Conservation (phyloP, 768 basidiomycete species). For the Tulasnella sp. region DNA sequence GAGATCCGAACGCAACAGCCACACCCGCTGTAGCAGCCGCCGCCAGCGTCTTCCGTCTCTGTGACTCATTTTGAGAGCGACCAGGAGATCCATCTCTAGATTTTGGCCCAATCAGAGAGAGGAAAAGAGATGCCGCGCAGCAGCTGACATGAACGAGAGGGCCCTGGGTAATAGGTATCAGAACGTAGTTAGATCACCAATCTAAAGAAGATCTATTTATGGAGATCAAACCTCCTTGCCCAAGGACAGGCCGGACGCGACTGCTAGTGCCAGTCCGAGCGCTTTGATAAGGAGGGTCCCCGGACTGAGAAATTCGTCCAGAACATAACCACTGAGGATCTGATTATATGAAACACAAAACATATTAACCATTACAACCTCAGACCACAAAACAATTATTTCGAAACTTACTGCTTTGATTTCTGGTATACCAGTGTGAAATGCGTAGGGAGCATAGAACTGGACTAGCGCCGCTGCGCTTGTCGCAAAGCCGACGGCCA, state of each 20-base stretch:
- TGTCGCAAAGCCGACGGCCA: conserved; percentile 57
- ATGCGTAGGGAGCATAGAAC: conserved; percentile 61
- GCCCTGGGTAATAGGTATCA: conserved; percentile 34
- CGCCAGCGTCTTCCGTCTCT: conserved; percentile 68
- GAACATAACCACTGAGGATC: conserved; percentile 77
- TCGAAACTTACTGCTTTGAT: conserved; percentile 46
- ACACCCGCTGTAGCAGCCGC: conserved; percentile 81
- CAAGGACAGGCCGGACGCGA: conserved; percentile 73
- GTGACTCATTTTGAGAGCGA: conserved; percentile 23
- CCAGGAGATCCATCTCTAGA: neutral
- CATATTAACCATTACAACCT: neutral
- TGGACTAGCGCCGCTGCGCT: conserved; percentile 53
- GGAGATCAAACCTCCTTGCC: conserved; percentile 59
- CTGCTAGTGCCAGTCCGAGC: conserved; percentile 68
- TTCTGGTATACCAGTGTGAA: conserved; percentile 74
- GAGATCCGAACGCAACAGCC: conserved; percentile 81
- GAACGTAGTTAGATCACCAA: neutral
- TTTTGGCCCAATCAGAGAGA: neutral
- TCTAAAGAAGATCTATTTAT: neutral
- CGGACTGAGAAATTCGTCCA: conserved; percentile 74
- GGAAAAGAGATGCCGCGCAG: conserved; percentile 56
- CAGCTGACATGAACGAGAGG: conserved; percentile 79
- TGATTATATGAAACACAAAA: conserved; percentile 21
- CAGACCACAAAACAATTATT: neutral
- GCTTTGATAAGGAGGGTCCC: conserved; percentile 83